These are phyloP conservation scores for Pseudocercospora crystallina DNA, from an alignment of 2,329 filamentous ascomycete species.

Conservation along the genomic window DNA sequence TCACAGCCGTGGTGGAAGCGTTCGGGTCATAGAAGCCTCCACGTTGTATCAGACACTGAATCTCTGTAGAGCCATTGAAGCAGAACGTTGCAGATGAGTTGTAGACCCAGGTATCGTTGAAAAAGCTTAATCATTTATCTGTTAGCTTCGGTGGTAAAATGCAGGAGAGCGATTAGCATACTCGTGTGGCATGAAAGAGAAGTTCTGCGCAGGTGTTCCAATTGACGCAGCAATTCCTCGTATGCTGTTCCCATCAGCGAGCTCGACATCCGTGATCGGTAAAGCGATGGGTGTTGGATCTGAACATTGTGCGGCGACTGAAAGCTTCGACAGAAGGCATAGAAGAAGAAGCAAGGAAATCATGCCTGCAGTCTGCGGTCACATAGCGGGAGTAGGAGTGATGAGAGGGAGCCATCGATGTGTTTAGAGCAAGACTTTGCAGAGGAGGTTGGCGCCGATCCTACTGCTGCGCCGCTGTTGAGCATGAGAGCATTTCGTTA, in stretches of 20 bases:
- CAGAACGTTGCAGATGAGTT: constrained; percentile 17
- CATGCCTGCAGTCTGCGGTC: too few relatives aligned
- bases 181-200: constrained; percentile 12
- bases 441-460: too few relatives aligned
- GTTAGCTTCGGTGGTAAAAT: not conserved
- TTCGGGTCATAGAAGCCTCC: constrained; percentile 20
- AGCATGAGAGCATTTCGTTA: too few relatives aligned
- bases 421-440: too few relatives aligned
- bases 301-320: constrained; percentile 4
- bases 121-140: not conserved
- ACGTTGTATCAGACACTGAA: constrained; percentile 15
- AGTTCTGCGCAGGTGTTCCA: constrained; percentile 16
- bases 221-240: constrained; percentile 10
- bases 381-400: too few relatives aligned
- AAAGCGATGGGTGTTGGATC: constrained; percentile 8
- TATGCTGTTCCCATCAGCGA: constrained; percentile 13
- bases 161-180: not conserved
- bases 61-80: constrained; percentile 3
- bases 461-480: too few relatives aligned
- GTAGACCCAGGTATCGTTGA: constrained; percentile 25
- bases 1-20: constrained; percentile 5
- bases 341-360: too few relatives aligned
- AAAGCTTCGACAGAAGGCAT: too few relatives aligned
- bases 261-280: constrained; percentile 14
- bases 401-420: too few relatives aligned